Base-by-base conservation (phyloP, 345 rosid species). In the Geranium brycei region DNA sequence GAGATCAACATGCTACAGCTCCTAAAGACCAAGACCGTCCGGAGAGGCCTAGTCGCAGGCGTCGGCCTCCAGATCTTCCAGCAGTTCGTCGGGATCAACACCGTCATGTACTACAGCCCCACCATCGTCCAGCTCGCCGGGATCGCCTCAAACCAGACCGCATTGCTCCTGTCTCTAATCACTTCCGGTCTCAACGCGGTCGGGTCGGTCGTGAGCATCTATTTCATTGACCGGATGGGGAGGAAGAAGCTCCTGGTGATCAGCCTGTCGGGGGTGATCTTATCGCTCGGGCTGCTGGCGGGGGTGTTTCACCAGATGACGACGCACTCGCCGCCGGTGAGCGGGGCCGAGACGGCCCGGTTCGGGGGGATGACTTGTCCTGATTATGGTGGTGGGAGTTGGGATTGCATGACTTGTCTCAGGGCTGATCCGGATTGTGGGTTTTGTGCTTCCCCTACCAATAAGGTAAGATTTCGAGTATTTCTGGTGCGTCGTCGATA, bases 41-140 rank as follows among this genome's bases (percentile, higher is more conserved):
- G 98, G 64, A 79, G 95, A 68, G 98, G 95, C 41, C 86, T 88
- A 14, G 41, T 71, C 32, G 98, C 96, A 7, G 98, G 98, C 31
- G 87, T 91, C 62, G 91, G 90, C 38, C 86, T 91, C 67, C 89
- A 82, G 75, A 82, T 88, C 69, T 85, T 80, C 79, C 98, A 88
- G 69, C 98, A 91, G 63, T 88, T 87, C 67, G 95, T 88, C 19
- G 97, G 96, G 60, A 91, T 88, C 65, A 91, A 91, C 72, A 88
- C 97, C 0, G 91, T 88, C 64, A 88, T 91, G 97, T 91, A 91
- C 56, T 91, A 88, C 75, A 86, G 96, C 71, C 91, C 97, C 17
- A 81, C 95, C 23, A 88, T 91, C 57, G 58, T 88, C 66, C 98
- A 91, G 71, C 66, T 85, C 0, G 96, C 98, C 3, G 96, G 98